Evolutionary conservation across 441 rosid genomes (phyloP), one percentile per base, ranked within the genome.

Genomic region (Pelargonium australe): DNA sequence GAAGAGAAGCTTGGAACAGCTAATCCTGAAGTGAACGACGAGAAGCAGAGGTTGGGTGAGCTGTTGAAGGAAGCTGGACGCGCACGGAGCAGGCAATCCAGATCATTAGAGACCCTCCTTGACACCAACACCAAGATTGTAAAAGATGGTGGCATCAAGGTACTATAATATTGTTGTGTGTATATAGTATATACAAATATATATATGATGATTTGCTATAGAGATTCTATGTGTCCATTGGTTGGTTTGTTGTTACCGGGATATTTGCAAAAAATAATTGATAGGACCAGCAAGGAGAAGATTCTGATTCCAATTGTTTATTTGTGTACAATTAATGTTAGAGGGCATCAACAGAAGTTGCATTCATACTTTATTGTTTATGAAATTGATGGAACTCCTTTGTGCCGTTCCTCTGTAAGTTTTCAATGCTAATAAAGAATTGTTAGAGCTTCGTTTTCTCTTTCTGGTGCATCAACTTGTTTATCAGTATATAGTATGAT

Each of bases 1-100:
- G 98, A 92, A 64, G 90, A 90, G 83, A 92, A 90, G 84, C 91
- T 92, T 5, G 98, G 98, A 76, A 92, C 97, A 0, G 98, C 95
- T 53, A 89, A 92, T 80, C 93, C 97, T 0, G 97, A 92, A 45
- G 98, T 90, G 58, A 85, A 80, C 1, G 97, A 87, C 20, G 97
- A 92, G 78, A 92, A 87, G 66, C 72, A 84, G 75, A 81, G 98
- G 77, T 65, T 92, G 28, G 83, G 77, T 2, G 94, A 83, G 76
- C 76, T 90, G 84, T 69, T 92, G 84, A 92, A 90, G 79, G 97
- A 90, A 73, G 94, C 94, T 68, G 96, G 97, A 37, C 85, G 85
- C 75, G 90, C 80, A 34, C 75, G 97, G 78, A 85, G 70, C 76
- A 81, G 86, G 74, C 86, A 87, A 77, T 80, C 92, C 51, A 86